A percentile compares a stretch with the other conserved stretches of the same genome.
Evolutionary conservation across 163 green algal genomes (phyloP).

Genomic region (Chlamydomonas reinhardtii): DNA sequence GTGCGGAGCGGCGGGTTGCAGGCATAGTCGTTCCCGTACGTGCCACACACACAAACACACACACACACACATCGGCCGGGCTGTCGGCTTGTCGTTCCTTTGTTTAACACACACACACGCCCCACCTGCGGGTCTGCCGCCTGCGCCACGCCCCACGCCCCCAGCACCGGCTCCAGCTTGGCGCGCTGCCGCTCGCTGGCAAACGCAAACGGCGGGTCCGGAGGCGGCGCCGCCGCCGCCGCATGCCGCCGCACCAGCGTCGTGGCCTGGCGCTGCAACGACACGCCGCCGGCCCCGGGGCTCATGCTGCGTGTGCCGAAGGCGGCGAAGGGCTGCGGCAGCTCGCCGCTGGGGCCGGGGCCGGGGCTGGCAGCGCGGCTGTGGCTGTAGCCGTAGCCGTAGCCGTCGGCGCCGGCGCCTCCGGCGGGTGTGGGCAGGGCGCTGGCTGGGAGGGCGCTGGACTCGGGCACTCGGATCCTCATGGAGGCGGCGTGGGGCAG

Average conservation of each 20-base stretch:
- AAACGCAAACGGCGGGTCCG: not conserved
- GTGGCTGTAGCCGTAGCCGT: not conserved
- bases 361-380: not conserved
- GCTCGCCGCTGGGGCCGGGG: not conserved
- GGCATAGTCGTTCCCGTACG: too few species aligned
- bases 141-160: constrained; percentile 1
- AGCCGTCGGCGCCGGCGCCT: too few species aligned
- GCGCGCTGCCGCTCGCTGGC: constrained; percentile 18
- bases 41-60: too few species aligned
- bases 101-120: not conserved
- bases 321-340: too few species aligned
- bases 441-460: too few species aligned
- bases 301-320: not conserved
- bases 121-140: constrained; percentile 17
- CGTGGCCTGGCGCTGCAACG: not conserved
- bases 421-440: too few species aligned
- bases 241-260: not conserved
- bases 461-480: too few species aligned
- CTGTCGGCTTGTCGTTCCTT: too few species aligned
- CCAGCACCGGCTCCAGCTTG: constrained; percentile 34
- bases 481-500: too few species aligned
- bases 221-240: not conserved
- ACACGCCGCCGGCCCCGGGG: not conserved
- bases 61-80: too few species aligned
- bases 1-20: too few species aligned